A percentile compares a stretch with the other conserved stretches of the same genome.
Conservation (phyloP, 495 filamentous ascomycete species). For the Beverwykella pulmonaria region DNA sequence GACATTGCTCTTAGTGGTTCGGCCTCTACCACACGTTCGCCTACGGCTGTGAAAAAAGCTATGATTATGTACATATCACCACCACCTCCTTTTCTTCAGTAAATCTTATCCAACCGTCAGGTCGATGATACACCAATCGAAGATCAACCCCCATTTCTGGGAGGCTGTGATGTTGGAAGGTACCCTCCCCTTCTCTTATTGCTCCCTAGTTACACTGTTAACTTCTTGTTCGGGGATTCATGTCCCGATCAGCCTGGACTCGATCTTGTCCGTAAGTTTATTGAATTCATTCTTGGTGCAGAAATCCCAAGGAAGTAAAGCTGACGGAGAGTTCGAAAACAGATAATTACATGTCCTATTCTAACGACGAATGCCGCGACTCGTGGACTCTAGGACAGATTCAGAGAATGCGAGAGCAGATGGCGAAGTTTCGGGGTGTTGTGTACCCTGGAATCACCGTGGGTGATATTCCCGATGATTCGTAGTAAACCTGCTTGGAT, state of each 20-base stretch:
- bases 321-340: not conserved
- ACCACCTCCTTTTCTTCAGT: not conserved
- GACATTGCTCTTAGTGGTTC: not conserved
- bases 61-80: not conserved
- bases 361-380: not conserved
- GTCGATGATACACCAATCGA: not conserved
- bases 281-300: too few species aligned
- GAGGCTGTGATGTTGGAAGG: not conserved
- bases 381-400: not conserved
- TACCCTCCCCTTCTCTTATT: not conserved
- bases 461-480: not conserved
- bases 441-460: not conserved
- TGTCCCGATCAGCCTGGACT: not conserved
- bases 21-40: not conserved
- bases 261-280: not conserved
- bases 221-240: not conserved
- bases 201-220: too few species aligned
- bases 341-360: constrained; percentile 1
- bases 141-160: not conserved
- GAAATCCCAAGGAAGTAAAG: not conserved
- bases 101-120: not conserved
- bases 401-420: not conserved
- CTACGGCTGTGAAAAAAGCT: not conserved
- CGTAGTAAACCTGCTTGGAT: not conserved
- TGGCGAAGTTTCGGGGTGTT: not conserved